A percentile compares a stretch with the other conserved stretches of the same genome.
Evolutionary conservation across 148 eudicot species (phyloP).

Genomic region (Arbutus unedo): DNA sequence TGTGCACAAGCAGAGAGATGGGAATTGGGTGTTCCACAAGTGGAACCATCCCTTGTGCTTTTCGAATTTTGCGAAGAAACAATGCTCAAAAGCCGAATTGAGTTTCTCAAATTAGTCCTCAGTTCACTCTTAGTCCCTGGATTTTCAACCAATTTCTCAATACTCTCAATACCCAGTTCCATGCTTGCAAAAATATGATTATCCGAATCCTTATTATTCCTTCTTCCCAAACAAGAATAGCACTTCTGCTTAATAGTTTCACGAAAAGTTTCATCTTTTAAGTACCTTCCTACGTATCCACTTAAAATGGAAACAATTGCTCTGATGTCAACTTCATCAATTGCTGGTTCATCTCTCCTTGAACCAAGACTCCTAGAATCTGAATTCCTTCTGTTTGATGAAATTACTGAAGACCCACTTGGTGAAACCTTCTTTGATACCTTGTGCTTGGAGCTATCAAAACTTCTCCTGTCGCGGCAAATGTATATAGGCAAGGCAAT

Average conservation of each 20-base stretch:
- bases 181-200: conserved; percentile 26
- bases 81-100: conserved; percentile 31
- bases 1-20: conserved; percentile 48
- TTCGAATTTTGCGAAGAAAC: conserved; percentile 35
- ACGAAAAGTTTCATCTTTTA: conserved; percentile 31
- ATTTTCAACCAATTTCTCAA: conserved; percentile 35
- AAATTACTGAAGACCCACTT: conserved; percentile 30
- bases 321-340: conserved; percentile 38
- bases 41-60: conserved; percentile 17
- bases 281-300: conserved; percentile 34
- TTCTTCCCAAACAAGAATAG: conserved; percentile 31
- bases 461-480: conserved; percentile 41
- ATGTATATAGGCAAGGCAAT: conserved; percentile 42
- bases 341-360: conserved; percentile 32
- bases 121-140: conserved; percentile 21
- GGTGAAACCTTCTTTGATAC: conserved; percentile 10
- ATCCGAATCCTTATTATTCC: conserved; percentile 19
- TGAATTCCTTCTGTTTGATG: conserved; percentile 22
- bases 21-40: conserved; percentile 29
- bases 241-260: conserved; percentile 24
- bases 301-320: conserved; percentile 44
- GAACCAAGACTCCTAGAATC: conserved; percentile 16
- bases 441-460: conserved; percentile 19
- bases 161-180: conserved; percentile 37
- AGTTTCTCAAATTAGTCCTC: conserved; percentile 25